A percentile compares a stretch with the other conserved stretches of the same genome.
These are phyloP conservation scores for Fusarium sacchari DNA, from an alignment of 2,329 filamentous ascomycete genomes.

Conservation along the genomic window DNA sequence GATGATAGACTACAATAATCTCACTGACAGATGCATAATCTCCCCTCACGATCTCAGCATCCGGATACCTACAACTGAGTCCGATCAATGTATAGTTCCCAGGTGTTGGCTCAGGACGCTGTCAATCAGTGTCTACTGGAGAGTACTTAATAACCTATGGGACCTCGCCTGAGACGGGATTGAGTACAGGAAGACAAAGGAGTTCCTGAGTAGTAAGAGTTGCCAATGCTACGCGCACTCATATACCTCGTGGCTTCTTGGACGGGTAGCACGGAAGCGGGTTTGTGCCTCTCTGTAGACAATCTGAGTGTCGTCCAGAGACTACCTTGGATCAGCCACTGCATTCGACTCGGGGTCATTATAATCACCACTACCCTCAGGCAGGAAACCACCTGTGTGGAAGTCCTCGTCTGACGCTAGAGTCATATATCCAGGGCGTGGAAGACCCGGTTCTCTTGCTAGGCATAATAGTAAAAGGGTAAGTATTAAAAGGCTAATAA, in stretches of 20 bases:
- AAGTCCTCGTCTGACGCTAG: no score
- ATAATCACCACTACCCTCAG: constrained; percentile 48
- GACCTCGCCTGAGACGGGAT: neutral
- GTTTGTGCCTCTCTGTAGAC: constrained; percentile 56
- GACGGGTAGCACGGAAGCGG: constrained; percentile 54
- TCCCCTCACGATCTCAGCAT: neutral
- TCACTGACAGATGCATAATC: neutral
- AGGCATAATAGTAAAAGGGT: no score
- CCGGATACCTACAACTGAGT: neutral
- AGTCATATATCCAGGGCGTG: no score
- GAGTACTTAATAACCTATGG: constrained; percentile 12
- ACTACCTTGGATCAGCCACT: constrained; percentile 55
- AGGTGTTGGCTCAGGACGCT: neutral
- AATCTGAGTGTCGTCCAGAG: constrained; percentile 53
- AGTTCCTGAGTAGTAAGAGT: constrained; percentile 44
- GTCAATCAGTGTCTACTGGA: neutral
- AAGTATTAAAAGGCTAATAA: no score
- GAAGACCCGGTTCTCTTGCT: no score
- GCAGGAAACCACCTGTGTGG: no score
- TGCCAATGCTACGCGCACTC: constrained; percentile 55
- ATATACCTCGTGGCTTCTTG: constrained; percentile 50
- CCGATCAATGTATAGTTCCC: constrained; percentile 8
- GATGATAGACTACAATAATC: neutral
- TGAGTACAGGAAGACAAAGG: constrained; percentile 35
- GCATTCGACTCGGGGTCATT: constrained; percentile 61